These are phyloP conservation scores for Dalechampia spathulata DNA, from an alignment of 441 rosid species.

Conservation along the genomic window DNA sequence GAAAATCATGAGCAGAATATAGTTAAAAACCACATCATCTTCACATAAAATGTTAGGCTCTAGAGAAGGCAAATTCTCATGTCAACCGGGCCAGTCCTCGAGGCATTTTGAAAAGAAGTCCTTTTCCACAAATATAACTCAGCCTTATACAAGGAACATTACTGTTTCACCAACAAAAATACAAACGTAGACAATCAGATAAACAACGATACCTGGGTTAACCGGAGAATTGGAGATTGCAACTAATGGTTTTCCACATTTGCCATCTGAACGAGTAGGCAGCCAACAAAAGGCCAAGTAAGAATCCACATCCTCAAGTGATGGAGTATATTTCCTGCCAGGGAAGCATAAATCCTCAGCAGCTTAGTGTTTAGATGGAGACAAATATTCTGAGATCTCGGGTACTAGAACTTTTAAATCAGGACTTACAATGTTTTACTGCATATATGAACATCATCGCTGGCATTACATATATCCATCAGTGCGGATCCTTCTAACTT, in stretches of 20 bases:
- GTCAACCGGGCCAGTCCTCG: background rate
- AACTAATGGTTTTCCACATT: conserved; percentile 78
- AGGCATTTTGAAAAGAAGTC: background rate
- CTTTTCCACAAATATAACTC: background rate
- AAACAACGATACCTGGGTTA: conserved; percentile 52
- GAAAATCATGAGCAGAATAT: conserved; percentile 1
- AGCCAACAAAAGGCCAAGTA: conserved; percentile 80
- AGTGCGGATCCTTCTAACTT: conserved; percentile 57
- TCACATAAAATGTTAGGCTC: background rate
- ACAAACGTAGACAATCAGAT: background rate
- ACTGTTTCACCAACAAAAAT: background rate
- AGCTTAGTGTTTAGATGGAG: conserved; percentile 3
- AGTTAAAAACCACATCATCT: background rate
- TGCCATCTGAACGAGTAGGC: conserved; percentile 83
- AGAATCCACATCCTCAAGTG: conserved; percentile 79
- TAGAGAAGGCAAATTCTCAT: background rate
- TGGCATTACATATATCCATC: conserved; percentile 44
- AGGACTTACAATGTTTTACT: conserved; percentile 67
- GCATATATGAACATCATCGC: conserved; percentile 45
- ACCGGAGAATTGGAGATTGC: conserved; percentile 70
- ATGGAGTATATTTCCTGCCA: conserved; percentile 72
- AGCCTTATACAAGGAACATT: background rate
- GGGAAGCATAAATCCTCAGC: conserved; percentile 13
- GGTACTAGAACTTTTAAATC: conserved; percentile 7
- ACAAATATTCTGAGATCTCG: conserved; percentile 12